A percentile compares a stretch with the other conserved stretches of the same genome.
These are phyloP conservation scores for Fraxinus sp. DNA, from an alignment of 305 asterid genomes.

Conservation along the genomic window DNA sequence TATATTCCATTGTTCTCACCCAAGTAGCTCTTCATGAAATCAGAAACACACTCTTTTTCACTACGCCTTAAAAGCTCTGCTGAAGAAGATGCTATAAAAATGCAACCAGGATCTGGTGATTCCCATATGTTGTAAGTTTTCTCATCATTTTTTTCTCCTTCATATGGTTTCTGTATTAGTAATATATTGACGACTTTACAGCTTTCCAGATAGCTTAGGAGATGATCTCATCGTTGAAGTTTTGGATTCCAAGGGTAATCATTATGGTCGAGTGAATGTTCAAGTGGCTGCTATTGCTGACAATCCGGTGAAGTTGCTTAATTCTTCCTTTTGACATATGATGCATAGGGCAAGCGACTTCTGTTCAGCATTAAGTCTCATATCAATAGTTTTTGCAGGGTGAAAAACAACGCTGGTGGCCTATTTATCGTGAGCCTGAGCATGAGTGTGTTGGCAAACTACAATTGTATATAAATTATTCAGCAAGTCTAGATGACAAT, in stretches of 20 bases:
- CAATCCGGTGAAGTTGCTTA: constrained; percentile 35
- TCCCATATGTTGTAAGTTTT: constrained; percentile 36
- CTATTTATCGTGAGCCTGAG: constrained; percentile 51
- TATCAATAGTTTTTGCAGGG: constrained; percentile 32
- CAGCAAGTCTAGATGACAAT: constrained; percentile 45
- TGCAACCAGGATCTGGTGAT: constrained; percentile 57
- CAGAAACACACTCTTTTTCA: constrained; percentile 44
- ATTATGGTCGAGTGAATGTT: constrained; percentile 51
- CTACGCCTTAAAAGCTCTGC: constrained; percentile 49
- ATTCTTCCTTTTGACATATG: neutral
- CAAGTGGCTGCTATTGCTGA: constrained; percentile 58
- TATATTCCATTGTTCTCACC: constrained; percentile 15
- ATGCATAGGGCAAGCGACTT: neutral
- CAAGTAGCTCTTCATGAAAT: constrained; percentile 19
- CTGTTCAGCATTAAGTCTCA: constrained; percentile 11
- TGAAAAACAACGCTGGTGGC: constrained; percentile 58
- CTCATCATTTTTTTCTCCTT: neutral
- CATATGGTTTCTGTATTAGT: neutral
- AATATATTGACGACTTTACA: constrained; percentile 33
- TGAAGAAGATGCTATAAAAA: constrained; percentile 47
- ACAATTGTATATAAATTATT: constrained; percentile 46
- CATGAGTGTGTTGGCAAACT: constrained; percentile 55
- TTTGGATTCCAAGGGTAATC: constrained; percentile 47
- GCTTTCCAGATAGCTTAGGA: constrained; percentile 57
- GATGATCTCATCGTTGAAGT: constrained; percentile 51